phyloP scores from a whole-genome alignment of 2,329 filamentous ascomycete species.

The Aspergillus sp. region DNA sequence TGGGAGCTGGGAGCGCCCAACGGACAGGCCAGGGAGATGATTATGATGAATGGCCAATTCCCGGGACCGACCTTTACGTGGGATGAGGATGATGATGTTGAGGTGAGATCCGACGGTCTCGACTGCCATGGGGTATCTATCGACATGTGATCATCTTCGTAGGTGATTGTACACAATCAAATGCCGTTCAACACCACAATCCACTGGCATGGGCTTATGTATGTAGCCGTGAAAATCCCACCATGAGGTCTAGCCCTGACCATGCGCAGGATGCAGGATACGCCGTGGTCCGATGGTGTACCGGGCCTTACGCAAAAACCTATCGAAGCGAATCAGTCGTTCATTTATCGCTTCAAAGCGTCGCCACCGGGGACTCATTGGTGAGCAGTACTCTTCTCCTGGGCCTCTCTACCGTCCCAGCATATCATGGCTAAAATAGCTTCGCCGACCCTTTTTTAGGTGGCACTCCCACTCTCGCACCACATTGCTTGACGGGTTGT shows the following conservation, averaged over 20 bases:
- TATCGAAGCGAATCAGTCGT: slow-evolving; percentile 51
- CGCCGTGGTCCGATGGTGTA: slow-evolving; percentile 62
- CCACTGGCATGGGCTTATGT: slow-evolving; percentile 29
- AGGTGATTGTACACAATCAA: slow-evolving; percentile 21
- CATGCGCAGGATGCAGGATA: slow-evolving; percentile 29
- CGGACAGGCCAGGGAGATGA: slow-evolving; percentile 24
- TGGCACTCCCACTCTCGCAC: neutral
- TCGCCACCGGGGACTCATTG: neutral
- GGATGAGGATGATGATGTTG: slow-evolving; percentile 30
- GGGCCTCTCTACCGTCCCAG: too few relatives aligned
- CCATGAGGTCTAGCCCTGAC: neutral
- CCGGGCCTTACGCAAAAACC: slow-evolving; percentile 56
- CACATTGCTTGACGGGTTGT: neutral
- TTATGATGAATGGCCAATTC: slow-evolving; percentile 29
- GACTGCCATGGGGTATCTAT: too few relatives aligned
- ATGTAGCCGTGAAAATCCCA: neutral
- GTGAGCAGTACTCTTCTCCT: neutral
- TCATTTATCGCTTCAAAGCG: slow-evolving; percentile 57
- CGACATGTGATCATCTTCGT: too few relatives aligned
- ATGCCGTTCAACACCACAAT: slow-evolving; percentile 31
- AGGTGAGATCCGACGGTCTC: slow-evolving; percentile 11
- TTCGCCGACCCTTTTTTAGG: neutral
- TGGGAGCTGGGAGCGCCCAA: slow-evolving; percentile 25
- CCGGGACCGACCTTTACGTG: slow-evolving; percentile 27
- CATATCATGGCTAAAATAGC: neutral